phyloP scores from a whole-genome alignment of 2,329 filamentous ascomycete genomes.

The Alternaria arbusti region DNA sequence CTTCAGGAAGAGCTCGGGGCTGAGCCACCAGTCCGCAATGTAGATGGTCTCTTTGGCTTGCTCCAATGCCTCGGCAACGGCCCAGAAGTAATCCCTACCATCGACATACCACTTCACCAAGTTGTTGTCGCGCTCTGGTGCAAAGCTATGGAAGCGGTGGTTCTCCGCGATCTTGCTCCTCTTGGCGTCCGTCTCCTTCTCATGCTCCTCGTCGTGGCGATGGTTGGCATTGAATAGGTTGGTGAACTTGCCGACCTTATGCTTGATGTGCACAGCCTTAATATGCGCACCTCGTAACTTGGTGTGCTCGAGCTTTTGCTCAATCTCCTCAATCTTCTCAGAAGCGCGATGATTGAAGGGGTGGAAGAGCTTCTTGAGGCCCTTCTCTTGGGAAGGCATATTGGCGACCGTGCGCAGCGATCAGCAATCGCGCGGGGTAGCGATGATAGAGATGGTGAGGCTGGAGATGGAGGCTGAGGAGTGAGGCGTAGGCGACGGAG shows the following conservation, averaged over 20 bases:
- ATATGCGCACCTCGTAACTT: constrained; percentile 59
- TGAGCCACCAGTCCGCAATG: constrained; percentile 97
- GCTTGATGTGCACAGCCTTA: constrained; percentile 64
- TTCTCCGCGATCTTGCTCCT: constrained; percentile 72
- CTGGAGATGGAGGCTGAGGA: constrained; percentile 22
- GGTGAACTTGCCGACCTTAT: constrained; percentile 68
- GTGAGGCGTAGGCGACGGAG: constrained; percentile 24
- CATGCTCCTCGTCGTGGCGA: constrained; percentile 92
- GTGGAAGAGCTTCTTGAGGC: constrained; percentile 47
- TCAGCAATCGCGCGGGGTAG: constrained; percentile 12
- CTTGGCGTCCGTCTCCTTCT: constrained; percentile 82
- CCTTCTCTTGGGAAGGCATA: constrained; percentile 31
- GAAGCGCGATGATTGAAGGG: constrained; percentile 43
- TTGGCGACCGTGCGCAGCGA: constrained; percentile 19
- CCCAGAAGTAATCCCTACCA: constrained; percentile 91
- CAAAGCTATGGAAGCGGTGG: constrained; percentile 89
- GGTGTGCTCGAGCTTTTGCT: constrained; percentile 55
- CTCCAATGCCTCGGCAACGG: constrained; percentile 89
- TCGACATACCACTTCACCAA: constrained; percentile 97
- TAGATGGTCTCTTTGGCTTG: constrained; percentile 92
- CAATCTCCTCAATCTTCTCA: constrained; percentile 41
- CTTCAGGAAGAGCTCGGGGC: constrained; percentile 83
- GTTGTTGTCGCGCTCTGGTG: constrained; percentile 84
- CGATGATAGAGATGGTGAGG: constrained; percentile 3
- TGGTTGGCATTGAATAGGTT: constrained; percentile 84